Evolutionary conservation across 2,329 filamentous ascomycete genomes (phyloP).

Genomic region (Pseudogymnoascus sp.): DNA sequence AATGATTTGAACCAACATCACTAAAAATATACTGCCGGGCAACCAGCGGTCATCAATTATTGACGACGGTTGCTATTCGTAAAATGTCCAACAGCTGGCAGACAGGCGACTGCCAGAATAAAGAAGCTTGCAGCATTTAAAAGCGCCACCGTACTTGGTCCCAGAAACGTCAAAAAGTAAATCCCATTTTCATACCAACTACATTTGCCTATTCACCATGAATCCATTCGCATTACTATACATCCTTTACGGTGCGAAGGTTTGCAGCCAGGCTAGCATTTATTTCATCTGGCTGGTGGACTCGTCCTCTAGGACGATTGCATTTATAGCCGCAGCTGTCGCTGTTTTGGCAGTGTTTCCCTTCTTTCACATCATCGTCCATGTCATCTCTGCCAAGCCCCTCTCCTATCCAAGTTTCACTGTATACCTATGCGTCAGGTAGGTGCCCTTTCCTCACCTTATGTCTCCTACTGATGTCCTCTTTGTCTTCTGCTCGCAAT

Average conservation of each 20-base stretch:
- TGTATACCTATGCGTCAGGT: slow-evolving; percentile 5
- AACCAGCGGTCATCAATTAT: no score
- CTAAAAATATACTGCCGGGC: no score
- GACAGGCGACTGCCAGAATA: no score
- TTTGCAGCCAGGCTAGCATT: slow-evolving; percentile 10
- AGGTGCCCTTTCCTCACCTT: no score
- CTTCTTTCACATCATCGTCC: slow-evolving; percentile 7
- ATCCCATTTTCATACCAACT: no score
- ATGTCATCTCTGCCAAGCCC: slow-evolving; percentile 6
- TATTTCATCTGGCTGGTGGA: slow-evolving; percentile 12
- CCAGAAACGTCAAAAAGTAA: no score
- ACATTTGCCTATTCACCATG: neutral
- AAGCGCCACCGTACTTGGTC: no score
- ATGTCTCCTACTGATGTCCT: neutral
- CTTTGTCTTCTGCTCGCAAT: no score
- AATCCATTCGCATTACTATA: slow-evolving; percentile 11
- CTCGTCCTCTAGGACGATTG: slow-evolving; percentile 6
- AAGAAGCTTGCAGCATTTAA: no score
- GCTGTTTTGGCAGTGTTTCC: slow-evolving; percentile 4
- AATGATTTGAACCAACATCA: no score
- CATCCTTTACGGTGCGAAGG: slow-evolving; percentile 10
- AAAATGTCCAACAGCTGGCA: no score
- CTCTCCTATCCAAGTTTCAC: slow-evolving; percentile 5
- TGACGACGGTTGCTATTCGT: no score
- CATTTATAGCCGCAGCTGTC: slow-evolving; percentile 6